Conservation (phyloP, 345 rosid genomes). For the Mercurialis annua region DNA sequence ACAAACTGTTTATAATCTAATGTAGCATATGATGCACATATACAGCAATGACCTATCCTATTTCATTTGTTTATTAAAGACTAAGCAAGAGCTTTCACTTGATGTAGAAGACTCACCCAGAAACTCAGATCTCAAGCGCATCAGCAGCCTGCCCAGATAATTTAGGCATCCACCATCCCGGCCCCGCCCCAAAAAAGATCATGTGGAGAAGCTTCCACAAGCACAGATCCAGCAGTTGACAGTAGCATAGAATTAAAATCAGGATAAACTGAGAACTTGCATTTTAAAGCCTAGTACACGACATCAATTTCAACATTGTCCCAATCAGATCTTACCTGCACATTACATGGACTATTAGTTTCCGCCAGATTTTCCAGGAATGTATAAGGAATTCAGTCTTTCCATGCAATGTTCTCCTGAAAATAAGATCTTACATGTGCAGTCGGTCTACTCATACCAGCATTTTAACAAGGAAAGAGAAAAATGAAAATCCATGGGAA, state of each 20-base stretch:
- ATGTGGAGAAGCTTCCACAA: slow-evolving; percentile 89
- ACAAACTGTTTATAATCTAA: no score
- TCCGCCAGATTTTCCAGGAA: background rate
- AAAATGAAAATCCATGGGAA: background rate
- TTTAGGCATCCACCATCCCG: slow-evolving; percentile 92
- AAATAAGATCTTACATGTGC: no score
- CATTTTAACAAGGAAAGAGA: background rate
- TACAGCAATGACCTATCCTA: no score
- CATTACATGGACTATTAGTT: background rate
- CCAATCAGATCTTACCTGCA: slow-evolving; percentile 84
- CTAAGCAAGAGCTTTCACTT: slow-evolving; percentile 35
- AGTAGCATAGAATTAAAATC: slow-evolving; percentile 74
- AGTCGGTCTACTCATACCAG: no score
- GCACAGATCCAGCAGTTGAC: slow-evolving; percentile 67
- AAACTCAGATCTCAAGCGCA: slow-evolving; percentile 85
- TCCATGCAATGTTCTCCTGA: no score
- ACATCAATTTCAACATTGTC: slow-evolving; percentile 67
- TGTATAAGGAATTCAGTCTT: background rate
- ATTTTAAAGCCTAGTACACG: slow-evolving; percentile 72
- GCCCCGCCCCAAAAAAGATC: slow-evolving; percentile 98
- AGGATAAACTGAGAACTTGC: slow-evolving; percentile 85
- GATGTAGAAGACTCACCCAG: slow-evolving; percentile 52
- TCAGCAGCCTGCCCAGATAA: slow-evolving; percentile 79
- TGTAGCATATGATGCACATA: no score
- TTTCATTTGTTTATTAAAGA: background rate